Evolutionary conservation across 2,329 filamentous ascomycete species (phyloP), one percentile per base, ranked within the genome.

Genomic region (Fusarium pilosicola): DNA sequence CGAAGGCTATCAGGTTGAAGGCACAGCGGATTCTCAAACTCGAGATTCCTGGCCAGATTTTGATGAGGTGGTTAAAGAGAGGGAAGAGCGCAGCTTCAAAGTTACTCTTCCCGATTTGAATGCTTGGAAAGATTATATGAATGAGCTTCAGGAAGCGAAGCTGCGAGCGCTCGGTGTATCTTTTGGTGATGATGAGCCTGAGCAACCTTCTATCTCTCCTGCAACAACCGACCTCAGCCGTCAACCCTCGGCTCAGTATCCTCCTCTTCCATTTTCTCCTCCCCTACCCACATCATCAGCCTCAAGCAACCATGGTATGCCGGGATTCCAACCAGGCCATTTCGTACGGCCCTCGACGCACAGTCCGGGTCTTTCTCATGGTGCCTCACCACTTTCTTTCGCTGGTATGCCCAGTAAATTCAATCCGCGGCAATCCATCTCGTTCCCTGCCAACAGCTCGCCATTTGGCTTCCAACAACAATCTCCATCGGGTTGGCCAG

Each of bases 141-240:
- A 93, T 62, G 92, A 93, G 74, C 85, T 98, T 41, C 91, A 94
- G 75, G 96, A 99, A 84, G 94, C 96, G 69, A 99, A 98, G 84
- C 87, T 99, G 59, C 91, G 95, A 70, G 95, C 96, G 57, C 87
- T 99, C 62, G 96, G 96, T 73, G 96, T 98, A 18, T 95, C 91
- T 24, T 88, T 94, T 69, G 93, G 91, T 41, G 91, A 92, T 55
- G 92, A 94, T 11, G 94, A 96, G 58, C 89, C 91, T 17, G 84
- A 88, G 68, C 85, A 88, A 8, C 84, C 87, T 46, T 90, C 90
- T 7, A 87, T 92, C 74, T 96, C 94, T 20, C 91, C 92, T 15
- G 89, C 85, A n/a, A 86, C 86, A 7, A 87, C 88, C 15, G 85
- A 87, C 57, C 85, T 92, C 74, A 92, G 90, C 77, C 86, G 92